Evolutionary conservation across 371 early-diverging fungal genomes (phyloP), one percentile per base, ranked within the genome.

Genomic region (Apophysomyces trapeziformis): DNA sequence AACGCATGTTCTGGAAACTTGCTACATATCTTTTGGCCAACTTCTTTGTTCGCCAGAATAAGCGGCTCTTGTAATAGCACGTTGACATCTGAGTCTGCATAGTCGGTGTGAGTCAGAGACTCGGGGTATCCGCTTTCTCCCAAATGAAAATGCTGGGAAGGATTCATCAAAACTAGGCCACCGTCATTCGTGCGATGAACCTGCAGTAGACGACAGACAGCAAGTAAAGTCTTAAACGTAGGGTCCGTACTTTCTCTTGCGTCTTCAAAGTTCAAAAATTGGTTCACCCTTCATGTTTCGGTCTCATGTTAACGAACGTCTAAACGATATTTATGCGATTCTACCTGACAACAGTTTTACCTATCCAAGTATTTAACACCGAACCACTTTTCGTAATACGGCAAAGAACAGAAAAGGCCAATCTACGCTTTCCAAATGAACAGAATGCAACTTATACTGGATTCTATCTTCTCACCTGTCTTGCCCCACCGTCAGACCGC

Each of bases 331-430:
- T 5, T 45, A 7, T 16, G 13, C 32, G 32, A 26, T 26, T 93
- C 80, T 12, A 92, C 93, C 82, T 76, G 65, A 96, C 89, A 13
- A 96, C 50, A 0, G 89, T 82, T 64, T 90, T 88, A 56, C 87
- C 78, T 61, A 89, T 83, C 62, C 72, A 67, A 4, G 80, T 75
- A 37, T 79, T 67, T 18, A 90, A 71, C 16, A 90, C 67, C 12
- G 74, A 72, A 0, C 87, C 90, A 8, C 81, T 79, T 7, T 74
- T 57, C 39, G 80, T 84, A 43, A 95, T 74, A n/a, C 80, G 82
- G 85, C 92, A 92, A 38, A 89, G 68, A 6, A 92, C 89, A n/a
- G 80, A 77, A 44, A 69, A 71, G 0, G 75, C 70, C 12, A 72
- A 54, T 21, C 73, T 73, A 45, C 11, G 26, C 7, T 16, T 21